These are phyloP conservation scores for Pestalotiopsis sp. DNA, from an alignment of 2,329 filamentous ascomycete genomes.

Conservation along the genomic window DNA sequence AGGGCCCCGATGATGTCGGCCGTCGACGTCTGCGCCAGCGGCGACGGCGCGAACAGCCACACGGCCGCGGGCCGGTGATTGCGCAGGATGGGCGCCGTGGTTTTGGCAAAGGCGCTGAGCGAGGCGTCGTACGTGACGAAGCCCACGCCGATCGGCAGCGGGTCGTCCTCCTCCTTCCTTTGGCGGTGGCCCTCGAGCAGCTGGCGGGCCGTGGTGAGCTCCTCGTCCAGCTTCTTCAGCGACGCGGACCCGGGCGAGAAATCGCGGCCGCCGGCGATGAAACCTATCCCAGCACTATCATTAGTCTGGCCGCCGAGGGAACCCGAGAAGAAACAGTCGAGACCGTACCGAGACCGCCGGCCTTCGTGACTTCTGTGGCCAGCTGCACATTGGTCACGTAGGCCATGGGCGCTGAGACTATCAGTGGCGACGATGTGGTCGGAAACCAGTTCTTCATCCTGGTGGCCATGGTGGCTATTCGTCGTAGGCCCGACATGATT, in stretches of 20 bases:
- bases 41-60: conserved; percentile 68
- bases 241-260: conserved; percentile 32
- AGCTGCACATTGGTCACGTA: conserved; percentile 38
- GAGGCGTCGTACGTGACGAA: conserved; percentile 60
- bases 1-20: conserved; percentile 19
- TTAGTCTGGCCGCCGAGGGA: background rate
- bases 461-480: conserved; percentile 20
- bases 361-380: conserved; percentile 41
- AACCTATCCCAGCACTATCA: conserved; percentile 23
- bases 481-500: conserved; percentile 3
- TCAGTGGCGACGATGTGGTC: conserved; percentile 36
- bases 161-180: conserved; percentile 15
- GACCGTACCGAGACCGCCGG: conserved; percentile 41
- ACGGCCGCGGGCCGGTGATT: conserved; percentile 59
- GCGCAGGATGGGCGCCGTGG: conserved; percentile 52
- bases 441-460: conserved; percentile 39
- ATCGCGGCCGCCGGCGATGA: conserved; percentile 34
- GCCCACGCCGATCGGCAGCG: conserved; percentile 59
- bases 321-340: background rate
- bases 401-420: conserved; percentile 45
- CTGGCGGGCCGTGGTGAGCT: conserved; percentile 31
- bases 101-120: conserved; percentile 39
- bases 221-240: conserved; percentile 30
- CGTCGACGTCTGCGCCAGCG: conserved; percentile 25
- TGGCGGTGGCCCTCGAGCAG: conserved; percentile 23